Evolutionary conservation across 1,139 yeast genomes (phyloP), one percentile per base, ranked within the genome.

Genomic region (Suhomyces terraborum): DNA sequence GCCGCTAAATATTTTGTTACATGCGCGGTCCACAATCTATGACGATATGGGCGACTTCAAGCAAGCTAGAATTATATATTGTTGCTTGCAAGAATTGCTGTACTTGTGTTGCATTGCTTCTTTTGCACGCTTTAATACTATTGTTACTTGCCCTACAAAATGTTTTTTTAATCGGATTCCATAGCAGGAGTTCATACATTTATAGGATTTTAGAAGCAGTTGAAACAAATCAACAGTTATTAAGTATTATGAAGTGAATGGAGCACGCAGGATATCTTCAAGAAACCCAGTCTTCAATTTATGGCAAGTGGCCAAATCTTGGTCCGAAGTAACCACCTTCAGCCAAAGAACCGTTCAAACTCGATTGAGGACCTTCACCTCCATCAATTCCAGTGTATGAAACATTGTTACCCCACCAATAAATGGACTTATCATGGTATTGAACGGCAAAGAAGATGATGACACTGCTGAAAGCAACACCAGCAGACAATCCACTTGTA

Each of bases 361-460:
- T 18, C 2, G 41, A 26, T 12, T 35, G 33, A 3, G n/a, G 16
- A 10, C 32, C 35, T 8, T 16, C 7, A 8, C 35, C 43, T 8
- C 48, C 51, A 24, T 54, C 60, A 3, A 46, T 14, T 7, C 59
- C 59, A 6, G 17, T 32, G 31, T 38, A 38, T 6, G 36, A 7
- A 16, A 55, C 55, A 21, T 17, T 27, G 36, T 53, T 54, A 1
- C 60, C 58, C 59, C 60, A 55, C 58, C 61, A 54, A 28, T 26
- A 30, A 13, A 55, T 36, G 12, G 39, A 34, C 35, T 47, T 48
- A 16, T 39, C 46, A 28, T 53, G 50, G 32, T 55, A 56, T 28
- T 55, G 55, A 6, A 55, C 60, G 1, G 60, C 51, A 35, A 56
- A 55, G 44, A 53, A 55, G 23, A 55, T 55, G 31, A 55, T 53